Base-by-base conservation (phyloP, 2,329 filamentous ascomycete genomes). In the Aspergillus pseudoglaucus region DNA sequence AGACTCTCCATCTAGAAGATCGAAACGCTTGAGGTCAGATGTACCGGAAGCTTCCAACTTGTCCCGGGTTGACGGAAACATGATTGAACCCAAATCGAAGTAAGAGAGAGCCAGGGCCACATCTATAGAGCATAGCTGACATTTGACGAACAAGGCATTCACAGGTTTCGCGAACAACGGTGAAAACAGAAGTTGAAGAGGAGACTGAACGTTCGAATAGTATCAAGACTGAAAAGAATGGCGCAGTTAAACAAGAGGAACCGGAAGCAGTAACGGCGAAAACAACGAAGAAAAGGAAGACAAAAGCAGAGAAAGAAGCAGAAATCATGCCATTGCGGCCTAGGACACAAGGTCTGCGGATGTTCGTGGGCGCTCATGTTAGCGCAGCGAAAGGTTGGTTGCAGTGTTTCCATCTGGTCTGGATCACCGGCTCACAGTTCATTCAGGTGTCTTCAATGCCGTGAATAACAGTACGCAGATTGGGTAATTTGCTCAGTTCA, bases 301-400 rank as follows among this genome's bases (percentile, higher is more conserved):
- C 75, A 35, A 79, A 81, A 55, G 59, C 62, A 47, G 75, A 79
- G 56, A 77, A 81, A 50, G 78, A 80, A 53, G 71, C 75, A 47
- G 71, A 74, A 44, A 75, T 76, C 54, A 70, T 72, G 75, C 83
- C 87, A 0, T 68, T 95, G 1, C 84, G 83, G 17, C 72, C 76
- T 22, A 80, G 93, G 32, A 90, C 89, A 0, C 69, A 77, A 4
- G 81, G 82, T 1, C 74, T 91, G 52, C 84, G 84, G 64, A 87
- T 96, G 79, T 85, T 87, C 60, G 85, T 98, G 47, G 93, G 93
- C 14, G 93, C 93, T 1, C 93, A 98, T 66, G 89, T 97, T 52
- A 93, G 87, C 67, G 84, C 81, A 53, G 90, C 93, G 23, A 91
- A 90, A 74, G 91, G 88, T 87, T 65, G 47, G 75, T 66, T 38